Percentiles rank a stretch among this genome's conserved stretches.
Evolutionary conservation across 495 filamentous ascomycete species (phyloP).

Genomic region (Penicillium waksmanii): DNA sequence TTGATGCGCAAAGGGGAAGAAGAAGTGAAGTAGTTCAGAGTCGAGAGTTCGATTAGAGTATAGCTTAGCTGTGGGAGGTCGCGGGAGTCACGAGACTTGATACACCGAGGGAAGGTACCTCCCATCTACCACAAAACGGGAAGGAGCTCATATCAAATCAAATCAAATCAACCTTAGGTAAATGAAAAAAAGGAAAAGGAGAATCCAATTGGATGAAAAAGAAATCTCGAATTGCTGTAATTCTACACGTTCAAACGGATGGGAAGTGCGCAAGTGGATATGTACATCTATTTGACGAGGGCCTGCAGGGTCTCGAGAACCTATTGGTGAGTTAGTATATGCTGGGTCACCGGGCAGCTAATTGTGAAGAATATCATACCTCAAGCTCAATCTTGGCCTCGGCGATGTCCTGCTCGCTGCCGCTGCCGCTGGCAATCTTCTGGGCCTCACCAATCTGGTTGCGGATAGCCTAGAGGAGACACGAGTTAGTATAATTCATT

Average conservation of each 20-base stretch:
- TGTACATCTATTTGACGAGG: constrained; percentile 70
- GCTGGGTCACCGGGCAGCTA: not conserved
- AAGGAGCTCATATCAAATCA: constrained; percentile 9
- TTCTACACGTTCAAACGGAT: constrained; percentile 46
- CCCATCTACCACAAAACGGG: constrained; percentile 18
- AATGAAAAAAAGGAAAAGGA: constrained; percentile 23
- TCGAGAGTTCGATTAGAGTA: not conserved
- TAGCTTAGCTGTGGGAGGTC: not conserved
- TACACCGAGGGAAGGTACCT: constrained; percentile 9
- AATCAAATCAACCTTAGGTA: not conserved
- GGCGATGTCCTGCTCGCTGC: constrained; percentile 96
- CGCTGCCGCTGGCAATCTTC: constrained; percentile 87
- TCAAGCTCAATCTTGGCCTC: constrained; percentile 99
- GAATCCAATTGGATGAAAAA: not conserved
- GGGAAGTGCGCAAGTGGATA: constrained; percentile 42
- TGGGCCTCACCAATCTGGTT: constrained; percentile 84
- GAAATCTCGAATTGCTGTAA: constrained; percentile 39
- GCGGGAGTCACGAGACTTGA: not conserved
- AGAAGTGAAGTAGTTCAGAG: not conserved
- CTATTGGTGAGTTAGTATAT: constrained; percentile 40
- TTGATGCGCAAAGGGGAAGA: not conserved
- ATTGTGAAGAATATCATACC: constrained; percentile 54
- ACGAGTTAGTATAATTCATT: constrained; percentile 16
- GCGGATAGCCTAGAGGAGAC: constrained; percentile 37
- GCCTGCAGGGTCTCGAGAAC: constrained; percentile 76